These are phyloP conservation scores for Metarhizium anisopliae DNA, from an alignment of 2,329 filamentous ascomycete species.

Conservation along the genomic window DNA sequence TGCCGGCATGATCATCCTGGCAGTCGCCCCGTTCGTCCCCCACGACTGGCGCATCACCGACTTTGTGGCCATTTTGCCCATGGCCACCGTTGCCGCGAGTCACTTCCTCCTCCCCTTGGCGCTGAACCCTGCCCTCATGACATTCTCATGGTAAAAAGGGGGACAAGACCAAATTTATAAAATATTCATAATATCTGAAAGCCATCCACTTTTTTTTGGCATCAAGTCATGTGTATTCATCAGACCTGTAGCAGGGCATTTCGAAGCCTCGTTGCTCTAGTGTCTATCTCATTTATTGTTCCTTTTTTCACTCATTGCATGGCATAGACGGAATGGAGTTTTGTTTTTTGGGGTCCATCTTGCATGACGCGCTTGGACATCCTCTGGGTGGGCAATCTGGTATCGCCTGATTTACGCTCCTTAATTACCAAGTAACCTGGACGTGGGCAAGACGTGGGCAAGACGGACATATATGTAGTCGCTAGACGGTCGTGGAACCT, in stretches of 20 bases:
- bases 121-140: slow-evolving; percentile 72
- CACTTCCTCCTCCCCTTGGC: slow-evolving; percentile 65
- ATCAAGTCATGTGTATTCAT: too few relatives aligned
- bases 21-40: slow-evolving; percentile 54
- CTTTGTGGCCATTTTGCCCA: slow-evolving; percentile 68
- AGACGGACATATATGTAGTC: background rate
- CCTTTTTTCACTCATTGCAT: background rate
- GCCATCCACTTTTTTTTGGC: too few relatives aligned
- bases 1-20: slow-evolving; percentile 54
- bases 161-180: background rate
- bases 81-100: slow-evolving; percentile 60
- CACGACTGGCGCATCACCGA: slow-evolving; percentile 57
- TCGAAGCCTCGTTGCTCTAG: background rate
- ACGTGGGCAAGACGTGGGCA: too few relatives aligned
- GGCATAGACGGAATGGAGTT: slow-evolving; percentile 5
- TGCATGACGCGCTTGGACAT: background rate
- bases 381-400: background rate
- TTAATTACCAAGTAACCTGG: background rate
- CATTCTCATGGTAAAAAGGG: slow-evolving; percentile 57
- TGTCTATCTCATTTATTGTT: background rate
- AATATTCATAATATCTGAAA: too few relatives aligned
- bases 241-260: background rate
- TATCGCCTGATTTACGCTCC: background rate
- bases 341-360: background rate
- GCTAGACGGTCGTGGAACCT: background rate